These are phyloP conservation scores for Monilinia laxa DNA, from an alignment of 2,329 filamentous ascomycete species.

Conservation along the genomic window DNA sequence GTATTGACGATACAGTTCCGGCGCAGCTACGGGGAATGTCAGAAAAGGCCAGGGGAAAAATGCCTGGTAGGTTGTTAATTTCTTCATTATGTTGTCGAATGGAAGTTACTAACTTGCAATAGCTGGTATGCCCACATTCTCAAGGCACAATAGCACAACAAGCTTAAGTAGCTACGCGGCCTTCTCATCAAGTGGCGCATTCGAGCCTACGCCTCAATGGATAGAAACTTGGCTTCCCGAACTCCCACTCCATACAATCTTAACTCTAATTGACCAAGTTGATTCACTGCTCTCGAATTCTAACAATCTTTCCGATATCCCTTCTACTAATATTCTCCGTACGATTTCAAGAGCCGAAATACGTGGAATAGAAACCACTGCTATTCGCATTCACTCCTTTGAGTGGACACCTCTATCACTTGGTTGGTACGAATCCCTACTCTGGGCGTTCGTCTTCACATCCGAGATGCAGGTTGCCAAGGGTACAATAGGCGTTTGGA, in stretches of 20 bases:
- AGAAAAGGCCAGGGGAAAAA: slow-evolving; percentile 93
- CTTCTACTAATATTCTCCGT: slow-evolving; percentile 50
- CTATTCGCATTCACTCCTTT: slow-evolving; percentile 80
- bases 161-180: slow-evolving; percentile 69
- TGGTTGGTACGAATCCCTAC: slow-evolving; percentile 91
- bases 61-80: slow-evolving; percentile 55
- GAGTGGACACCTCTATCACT: slow-evolving; percentile 89
- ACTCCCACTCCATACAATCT: slow-evolving; percentile 80
- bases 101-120: slow-evolving; percentile 25
- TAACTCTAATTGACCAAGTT: slow-evolving; percentile 71
- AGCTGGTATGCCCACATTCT: slow-evolving; percentile 77
- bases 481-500: slow-evolving; percentile 91
- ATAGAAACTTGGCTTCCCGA: slow-evolving; percentile 94
- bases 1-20: slow-evolving; percentile 75
- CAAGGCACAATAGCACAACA: slow-evolving; percentile 83
- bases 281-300: slow-evolving; percentile 54
- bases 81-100: not conserved
- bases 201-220: slow-evolving; percentile 80
- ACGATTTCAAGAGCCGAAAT: slow-evolving; percentile 62
- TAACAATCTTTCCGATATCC: slow-evolving; percentile 47
- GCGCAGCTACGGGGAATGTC: slow-evolving; percentile 88
- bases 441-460: slow-evolving; percentile 92
- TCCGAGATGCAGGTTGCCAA: slow-evolving; percentile 85
- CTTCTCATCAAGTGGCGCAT: slow-evolving; percentile 58
- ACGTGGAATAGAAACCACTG: slow-evolving; percentile 70